Evolutionary conservation across 768 basidiomycete species (phyloP), one percentile per base, ranked within the genome.

Genomic region (Leccinum rimulosum): DNA sequence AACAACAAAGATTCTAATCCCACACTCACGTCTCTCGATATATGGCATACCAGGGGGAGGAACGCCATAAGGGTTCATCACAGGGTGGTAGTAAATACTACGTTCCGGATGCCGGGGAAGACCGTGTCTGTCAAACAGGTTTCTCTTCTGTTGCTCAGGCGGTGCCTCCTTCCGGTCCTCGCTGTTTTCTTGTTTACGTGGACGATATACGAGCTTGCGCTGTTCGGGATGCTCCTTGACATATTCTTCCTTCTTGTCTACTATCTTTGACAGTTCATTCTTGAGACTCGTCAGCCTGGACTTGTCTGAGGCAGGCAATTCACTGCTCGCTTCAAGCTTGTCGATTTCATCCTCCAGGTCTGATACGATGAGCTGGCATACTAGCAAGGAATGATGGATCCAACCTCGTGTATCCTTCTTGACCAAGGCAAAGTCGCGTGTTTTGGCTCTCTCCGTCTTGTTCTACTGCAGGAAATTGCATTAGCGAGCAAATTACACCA

Each of bases 21-120:
- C n/a, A 36, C 5, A 78, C 89, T 75, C 66, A 95, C 95, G 83
- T 76, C 88, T 75, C 71, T 98, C 93, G 58, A 84, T 76, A 73
- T 97, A 98, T n/a, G 92, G 93, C 94, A 97, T 93, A 7, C 96
- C 96, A 12, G 95, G 96, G 45, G 95, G 95, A 19, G 95, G 86
- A 17, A 94, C 91, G 30, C 95, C 95, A 69, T 80, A 95, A 25
- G 94, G 93, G 70, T 98, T 98, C 84, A 95, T 87, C 45, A 94
- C 83, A 30, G 91, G 83, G 66, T 98, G 91, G 75, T 94, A 98
- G 72, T 96, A 98, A 36, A 95, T 79, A 73, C 91, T 93, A 64
- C 92, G 81, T 68, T 92, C 93, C n/a, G 95, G 95, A 75, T 94
- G 91, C 55, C 88, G 80, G 61, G 93, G 89, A 43, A 93, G 81